Evolutionary conservation across 2,329 filamentous ascomycete genomes (phyloP).

Genomic region (Blastomyces silverae): DNA sequence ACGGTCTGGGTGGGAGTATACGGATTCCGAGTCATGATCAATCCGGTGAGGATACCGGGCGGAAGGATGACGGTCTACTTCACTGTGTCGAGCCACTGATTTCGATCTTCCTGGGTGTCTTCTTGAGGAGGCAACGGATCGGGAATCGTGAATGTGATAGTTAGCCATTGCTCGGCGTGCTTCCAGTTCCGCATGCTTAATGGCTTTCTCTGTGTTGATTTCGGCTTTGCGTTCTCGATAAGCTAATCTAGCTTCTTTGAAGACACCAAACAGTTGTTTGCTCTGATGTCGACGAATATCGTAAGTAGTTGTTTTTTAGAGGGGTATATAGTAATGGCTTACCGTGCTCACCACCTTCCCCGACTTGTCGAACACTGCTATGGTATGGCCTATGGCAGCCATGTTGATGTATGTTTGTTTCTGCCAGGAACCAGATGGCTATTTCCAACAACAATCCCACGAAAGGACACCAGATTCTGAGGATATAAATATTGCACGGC

Average conservation of each 20-base stretch:
- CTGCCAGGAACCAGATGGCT: background rate
- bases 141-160: constrained; percentile 44
- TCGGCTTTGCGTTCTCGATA: constrained; percentile 85
- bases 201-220: constrained; percentile 63
- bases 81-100: constrained; percentile 24
- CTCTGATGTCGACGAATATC: constrained; percentile 49
- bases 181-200: constrained; percentile 50
- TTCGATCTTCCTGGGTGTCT: constrained; percentile 36
- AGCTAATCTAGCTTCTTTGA: constrained; percentile 82
- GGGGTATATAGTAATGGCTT: constrained; percentile 33
- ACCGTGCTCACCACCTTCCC: constrained; percentile 87
- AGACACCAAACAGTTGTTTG: constrained; percentile 81
- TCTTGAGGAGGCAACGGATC: constrained; percentile 40
- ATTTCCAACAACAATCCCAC: background rate
- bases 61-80: constrained; percentile 26
- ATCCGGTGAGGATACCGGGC: constrained; percentile 27
- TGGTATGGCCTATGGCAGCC: constrained; percentile 57
- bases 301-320: background rate
- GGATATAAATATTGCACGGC: background rate
- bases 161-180: constrained; percentile 54
- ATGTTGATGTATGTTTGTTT: constrained; percentile 19
- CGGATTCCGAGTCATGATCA: constrained; percentile 30
- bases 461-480: background rate
- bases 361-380: constrained; percentile 85
- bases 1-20: constrained; percentile 21